Percentiles rank a stretch among this genome's conserved stretches.
phyloP scores from a whole-genome alignment of 2,329 filamentous ascomycete genomes.

The Colletotrichum ledebouriae region DNA sequence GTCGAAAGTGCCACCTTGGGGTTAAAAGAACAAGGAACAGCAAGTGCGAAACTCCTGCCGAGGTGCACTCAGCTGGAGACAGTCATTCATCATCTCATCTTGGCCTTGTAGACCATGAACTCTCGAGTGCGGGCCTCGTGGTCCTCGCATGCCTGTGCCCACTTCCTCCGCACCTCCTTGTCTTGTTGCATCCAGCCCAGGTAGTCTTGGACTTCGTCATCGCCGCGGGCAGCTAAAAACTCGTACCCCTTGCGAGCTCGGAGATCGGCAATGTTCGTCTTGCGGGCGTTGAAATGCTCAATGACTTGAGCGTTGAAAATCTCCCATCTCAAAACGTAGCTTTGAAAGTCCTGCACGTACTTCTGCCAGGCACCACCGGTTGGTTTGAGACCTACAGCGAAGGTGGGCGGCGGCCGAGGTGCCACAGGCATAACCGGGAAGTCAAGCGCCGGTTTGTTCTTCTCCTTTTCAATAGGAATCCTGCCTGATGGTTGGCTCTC shows the following conservation, averaged over 20 bases:
- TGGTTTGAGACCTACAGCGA: slow-evolving; percentile 60
- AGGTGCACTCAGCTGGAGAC: neutral
- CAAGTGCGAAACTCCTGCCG: neutral
- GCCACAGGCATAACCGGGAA: slow-evolving; percentile 65
- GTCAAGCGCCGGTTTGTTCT: slow-evolving; percentile 52
- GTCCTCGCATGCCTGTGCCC: slow-evolving; percentile 69
- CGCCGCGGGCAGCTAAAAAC: slow-evolving; percentile 60
- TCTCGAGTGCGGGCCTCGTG: slow-evolving; percentile 72
- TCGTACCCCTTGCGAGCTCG: slow-evolving; percentile 58
- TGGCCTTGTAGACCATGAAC: slow-evolving; percentile 64
- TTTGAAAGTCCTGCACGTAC: slow-evolving; percentile 66
- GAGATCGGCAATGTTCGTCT: slow-evolving; percentile 56
- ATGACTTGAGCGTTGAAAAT: slow-evolving; percentile 62
- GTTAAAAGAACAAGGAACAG: slow-evolving; percentile 17
- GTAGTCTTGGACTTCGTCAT: slow-evolving; percentile 69
- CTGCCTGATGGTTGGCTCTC: slow-evolving; percentile 63
- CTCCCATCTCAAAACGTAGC: slow-evolving; percentile 64
- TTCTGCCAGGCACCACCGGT: slow-evolving; percentile 60
- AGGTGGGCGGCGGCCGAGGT: slow-evolving; percentile 60
- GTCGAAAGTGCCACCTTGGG: slow-evolving; percentile 21
- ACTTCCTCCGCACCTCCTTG: slow-evolving; percentile 70
- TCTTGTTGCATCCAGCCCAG: slow-evolving; percentile 73
- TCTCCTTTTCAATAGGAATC: slow-evolving; percentile 53
- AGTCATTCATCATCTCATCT: slow-evolving; percentile 54
- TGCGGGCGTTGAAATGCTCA: slow-evolving; percentile 67